Percentiles rank a stretch among this genome's conserved stretches.
Evolutionary conservation across 306 rosid species (phyloP).

Genomic region (Dryas alaskensis): DNA sequence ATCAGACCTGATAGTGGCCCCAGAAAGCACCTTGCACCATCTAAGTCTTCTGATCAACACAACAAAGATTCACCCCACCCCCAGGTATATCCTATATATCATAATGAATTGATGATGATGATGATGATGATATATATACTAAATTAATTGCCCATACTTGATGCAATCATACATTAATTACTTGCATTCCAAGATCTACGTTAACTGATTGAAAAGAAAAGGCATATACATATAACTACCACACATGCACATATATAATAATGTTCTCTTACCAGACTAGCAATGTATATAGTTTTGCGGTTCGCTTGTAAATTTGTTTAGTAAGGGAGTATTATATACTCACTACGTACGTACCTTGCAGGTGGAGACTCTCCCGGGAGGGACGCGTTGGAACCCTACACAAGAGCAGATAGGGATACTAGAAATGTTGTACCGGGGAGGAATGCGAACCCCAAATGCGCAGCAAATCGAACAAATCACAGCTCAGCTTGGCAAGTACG

Average conservation of each 20-base stretch:
- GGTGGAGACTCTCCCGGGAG: conserved; percentile 85
- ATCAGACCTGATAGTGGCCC: conserved; percentile 70
- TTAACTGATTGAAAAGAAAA: not conserved
- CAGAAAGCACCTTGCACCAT: conserved; percentile 38
- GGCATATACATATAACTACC: too few species aligned
- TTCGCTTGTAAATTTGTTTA: too few species aligned
- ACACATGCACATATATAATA: too few species aligned
- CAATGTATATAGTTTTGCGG: too few species aligned
- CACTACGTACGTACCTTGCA: not conserved
- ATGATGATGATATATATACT: not conserved
- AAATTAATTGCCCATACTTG: not conserved
- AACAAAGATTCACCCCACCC: conserved; percentile 53
- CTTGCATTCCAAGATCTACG: not conserved
- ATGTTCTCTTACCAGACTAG: too few species aligned
- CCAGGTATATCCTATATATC: conserved; percentile 20
- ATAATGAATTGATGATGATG: too few species aligned
- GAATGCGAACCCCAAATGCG: conserved; percentile 95
- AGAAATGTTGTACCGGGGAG: conserved; percentile 79
- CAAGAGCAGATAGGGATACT: conserved; percentile 94
- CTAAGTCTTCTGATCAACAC: conserved; percentile 30
- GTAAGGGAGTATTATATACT: too few species aligned
- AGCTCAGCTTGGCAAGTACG: conserved; percentile 69
- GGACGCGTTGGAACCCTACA: conserved; percentile 96
- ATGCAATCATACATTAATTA: conserved; percentile 6
- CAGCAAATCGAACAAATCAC: conserved; percentile 89